Evolutionary conservation across 345 rosid genomes (phyloP).

Genomic region (Lumnitzera littorea): DNA sequence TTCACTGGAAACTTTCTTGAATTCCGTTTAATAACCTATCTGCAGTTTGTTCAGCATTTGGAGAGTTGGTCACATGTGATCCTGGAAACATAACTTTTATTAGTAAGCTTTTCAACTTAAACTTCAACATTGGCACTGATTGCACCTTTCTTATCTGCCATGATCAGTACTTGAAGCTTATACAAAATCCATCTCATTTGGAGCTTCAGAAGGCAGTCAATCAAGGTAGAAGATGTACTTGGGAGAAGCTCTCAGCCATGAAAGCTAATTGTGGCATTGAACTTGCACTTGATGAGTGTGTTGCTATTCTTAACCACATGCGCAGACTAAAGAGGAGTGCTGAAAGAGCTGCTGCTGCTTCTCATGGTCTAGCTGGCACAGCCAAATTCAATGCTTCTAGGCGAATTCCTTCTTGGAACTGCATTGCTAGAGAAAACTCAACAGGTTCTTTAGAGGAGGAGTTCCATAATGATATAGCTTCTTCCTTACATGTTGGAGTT

Average conservation of each 20-base stretch:
- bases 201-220: slow-evolving; percentile 83
- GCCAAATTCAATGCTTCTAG: slow-evolving; percentile 68
- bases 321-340: slow-evolving; percentile 90
- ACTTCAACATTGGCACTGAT: not conserved
- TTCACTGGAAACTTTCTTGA: slow-evolving; percentile 2
- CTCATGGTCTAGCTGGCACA: slow-evolving; percentile 45
- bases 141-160: not conserved
- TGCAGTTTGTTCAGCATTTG: not conserved
- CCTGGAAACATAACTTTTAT: too few relatives aligned
- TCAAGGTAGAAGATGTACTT: slow-evolving; percentile 97
- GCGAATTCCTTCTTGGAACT: slow-evolving; percentile 97
- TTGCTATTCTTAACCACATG: slow-evolving; percentile 92
- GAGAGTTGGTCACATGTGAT: not conserved
- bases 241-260: slow-evolving; percentile 98
- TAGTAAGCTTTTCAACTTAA: slow-evolving; percentile 1
- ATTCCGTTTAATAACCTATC: not conserved
- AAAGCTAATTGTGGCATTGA: slow-evolving; percentile 96
- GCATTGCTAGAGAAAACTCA: slow-evolving; percentile 91
- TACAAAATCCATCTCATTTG: slow-evolving; percentile 70
- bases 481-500: slow-evolving; percentile 34
- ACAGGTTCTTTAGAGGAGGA: slow-evolving; percentile 88
- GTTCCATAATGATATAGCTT: slow-evolving; percentile 31
- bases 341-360: slow-evolving; percentile 76
- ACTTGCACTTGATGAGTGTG: slow-evolving; percentile 97
- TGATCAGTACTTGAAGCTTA: slow-evolving; percentile 64